Evolutionary conservation across 2,329 filamentous ascomycete genomes (phyloP).

Genomic region (Pseudogymnoascus sp.): DNA sequence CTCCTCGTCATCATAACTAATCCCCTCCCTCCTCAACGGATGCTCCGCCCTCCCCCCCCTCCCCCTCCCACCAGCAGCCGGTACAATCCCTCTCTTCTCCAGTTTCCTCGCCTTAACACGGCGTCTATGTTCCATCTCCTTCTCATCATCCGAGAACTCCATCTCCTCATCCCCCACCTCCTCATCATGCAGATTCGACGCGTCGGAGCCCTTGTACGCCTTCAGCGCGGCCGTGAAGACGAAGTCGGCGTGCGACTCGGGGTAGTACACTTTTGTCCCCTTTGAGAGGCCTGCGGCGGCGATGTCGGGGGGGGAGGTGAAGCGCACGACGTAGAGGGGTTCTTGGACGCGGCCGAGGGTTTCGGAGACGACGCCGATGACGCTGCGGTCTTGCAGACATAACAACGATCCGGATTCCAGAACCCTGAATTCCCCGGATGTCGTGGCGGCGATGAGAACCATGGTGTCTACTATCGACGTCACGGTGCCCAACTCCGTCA

Average conservation of each 20-base stretch:
- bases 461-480: constrained; percentile 72
- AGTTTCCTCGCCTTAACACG: constrained; percentile 59
- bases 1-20: constrained; percentile 60
- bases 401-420: constrained; percentile 78
- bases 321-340: constrained; percentile 77
- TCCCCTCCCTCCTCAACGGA: constrained; percentile 29
- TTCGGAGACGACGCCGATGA: constrained; percentile 78
- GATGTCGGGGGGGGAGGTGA: constrained; percentile 61
- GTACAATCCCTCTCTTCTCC: constrained; percentile 47
- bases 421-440: constrained; percentile 73
- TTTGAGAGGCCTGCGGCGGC: constrained; percentile 56
- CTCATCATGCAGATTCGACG: constrained; percentile 91
- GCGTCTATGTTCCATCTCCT: constrained; percentile 74
- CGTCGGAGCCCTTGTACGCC: constrained; percentile 78
- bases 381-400: constrained; percentile 64
- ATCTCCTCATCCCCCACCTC: constrained; percentile 78
- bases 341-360: constrained; percentile 78
- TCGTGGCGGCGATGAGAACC: constrained; percentile 69
- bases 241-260: constrained; percentile 67
- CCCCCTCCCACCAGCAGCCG: constrained; percentile 31
- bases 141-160: constrained; percentile 95
- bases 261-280: constrained; percentile 70
- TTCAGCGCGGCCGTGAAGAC: constrained; percentile 81
- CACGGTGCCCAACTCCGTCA: constrained; percentile 67
- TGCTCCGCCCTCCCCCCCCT: constrained; percentile 21